Evolutionary conservation across 192 early-diverging fungal genomes (phyloP), one percentile per base, ranked within the genome.

Genomic region (Mortierella hygrophila): DNA sequence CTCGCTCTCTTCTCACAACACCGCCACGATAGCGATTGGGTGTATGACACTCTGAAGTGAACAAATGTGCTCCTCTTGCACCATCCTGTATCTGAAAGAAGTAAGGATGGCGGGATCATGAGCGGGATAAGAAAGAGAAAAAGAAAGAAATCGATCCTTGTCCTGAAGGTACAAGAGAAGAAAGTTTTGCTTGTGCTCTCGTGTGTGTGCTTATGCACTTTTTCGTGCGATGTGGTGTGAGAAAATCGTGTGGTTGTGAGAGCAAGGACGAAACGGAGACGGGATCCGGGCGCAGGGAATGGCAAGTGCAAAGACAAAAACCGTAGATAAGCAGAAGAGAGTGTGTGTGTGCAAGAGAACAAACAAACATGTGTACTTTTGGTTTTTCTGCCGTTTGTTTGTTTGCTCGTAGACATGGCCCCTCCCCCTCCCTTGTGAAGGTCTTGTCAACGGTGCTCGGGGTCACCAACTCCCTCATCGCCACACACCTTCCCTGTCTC

Each of bases 1-100:
- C 60, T 32, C 47, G 15, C 47, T 49, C 15, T 49, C 47, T 63
- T n/a, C 26, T 4, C 60, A 35, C 60, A 65, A 65, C 60, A 65
- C 60, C 32, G 60, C 60, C 60, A 32, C 60, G 60, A 65, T 65
- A 35, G 29, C 49, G 49, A 52, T 65, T 65, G 60, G 23, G 29
- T 52, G 4, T 18, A 52, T 52, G 49, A 52, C 20, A 52, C 21
- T 0, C 18, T 20, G 15, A 20, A 52, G 49, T 5, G 18, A 52
- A 6, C 20, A 29, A 13, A 32, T 26, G 55, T 60, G n/a, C 10
- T 23, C 1, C 11, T 65, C 60, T 65, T 65, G 60, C 60, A 65
- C 60, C 60, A 65, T 65, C 60, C 60, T 65, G 60, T 65, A 26
- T 65, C 60, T 65, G 60, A 13, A 65, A 65, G n/a, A 65, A 65